phyloP scores from a whole-genome alignment of 805 yeast species.

The Ogataea polymorpha region DNA sequence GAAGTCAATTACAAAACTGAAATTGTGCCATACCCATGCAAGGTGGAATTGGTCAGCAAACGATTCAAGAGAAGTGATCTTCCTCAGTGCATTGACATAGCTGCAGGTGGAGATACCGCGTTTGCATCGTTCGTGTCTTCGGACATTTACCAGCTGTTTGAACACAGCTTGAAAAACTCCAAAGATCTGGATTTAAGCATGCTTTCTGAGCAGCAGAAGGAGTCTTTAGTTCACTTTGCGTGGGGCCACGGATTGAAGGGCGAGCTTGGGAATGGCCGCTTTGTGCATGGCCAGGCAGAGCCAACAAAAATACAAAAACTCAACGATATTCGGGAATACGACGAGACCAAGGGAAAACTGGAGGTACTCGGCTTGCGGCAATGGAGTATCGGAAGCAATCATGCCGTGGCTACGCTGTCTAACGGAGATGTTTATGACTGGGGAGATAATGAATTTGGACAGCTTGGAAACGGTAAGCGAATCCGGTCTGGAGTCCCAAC shows the following conservation, averaged over 20 bases:
- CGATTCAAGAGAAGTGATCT: conserved; percentile 41
- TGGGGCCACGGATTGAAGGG: conserved; percentile 88
- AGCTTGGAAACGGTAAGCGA: conserved; percentile 78
- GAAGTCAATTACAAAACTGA: conserved; percentile 65
- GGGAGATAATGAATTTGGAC: conserved; percentile 85
- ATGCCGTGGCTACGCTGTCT: conserved; percentile 54
- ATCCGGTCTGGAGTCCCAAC: conserved; percentile 56
- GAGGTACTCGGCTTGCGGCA: conserved; percentile 46
- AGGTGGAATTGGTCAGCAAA: conserved; percentile 38
- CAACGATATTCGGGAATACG: conserved; percentile 48
- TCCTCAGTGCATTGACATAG: conserved; percentile 49
- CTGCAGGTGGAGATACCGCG: conserved; percentile 71
- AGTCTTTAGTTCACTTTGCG: conserved; percentile 43
- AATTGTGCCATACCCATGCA: conserved; percentile 65
- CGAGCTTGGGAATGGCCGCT: conserved; percentile 78
- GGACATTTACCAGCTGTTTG: conserved; percentile 36
- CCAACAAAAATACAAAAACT: conserved; percentile 60
- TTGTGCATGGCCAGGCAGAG: conserved; percentile 64
- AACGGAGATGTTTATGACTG: conserved; percentile 69
- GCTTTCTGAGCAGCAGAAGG: conserved; percentile 23
- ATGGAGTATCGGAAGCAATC: conserved; percentile 65
- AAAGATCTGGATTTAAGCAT: conserved; percentile 15
- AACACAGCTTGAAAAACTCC: conserved; percentile 25
- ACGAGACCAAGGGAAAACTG: conserved; percentile 41
- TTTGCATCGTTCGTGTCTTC: conserved; percentile 43